These are phyloP conservation scores for Fabrea salina DNA, from an alignment of 169 alveolate genomes.

Conservation along the genomic window DNA sequence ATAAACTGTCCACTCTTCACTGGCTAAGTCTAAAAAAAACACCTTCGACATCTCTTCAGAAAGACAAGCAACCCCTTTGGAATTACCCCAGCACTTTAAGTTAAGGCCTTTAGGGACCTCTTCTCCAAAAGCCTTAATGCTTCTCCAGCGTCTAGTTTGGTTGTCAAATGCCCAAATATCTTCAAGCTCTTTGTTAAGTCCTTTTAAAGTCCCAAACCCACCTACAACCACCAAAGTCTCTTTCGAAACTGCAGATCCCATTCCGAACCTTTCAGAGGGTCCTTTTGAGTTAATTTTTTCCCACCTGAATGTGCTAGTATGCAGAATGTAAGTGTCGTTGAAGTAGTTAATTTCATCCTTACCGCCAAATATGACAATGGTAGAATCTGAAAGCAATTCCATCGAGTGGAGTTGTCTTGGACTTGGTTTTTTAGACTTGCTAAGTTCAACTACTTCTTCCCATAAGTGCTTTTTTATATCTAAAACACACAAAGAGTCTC, in stretches of 20 bases:
- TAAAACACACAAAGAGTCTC: neutral
- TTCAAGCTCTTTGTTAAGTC: neutral
- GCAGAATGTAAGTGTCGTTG: neutral
- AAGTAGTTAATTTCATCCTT: neutral
- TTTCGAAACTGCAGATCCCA: neutral
- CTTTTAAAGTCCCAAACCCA: neutral
- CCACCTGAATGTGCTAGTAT: constrained; percentile 1
- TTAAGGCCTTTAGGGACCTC: neutral
- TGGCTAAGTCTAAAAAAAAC: neutral
- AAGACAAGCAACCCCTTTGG: neutral
- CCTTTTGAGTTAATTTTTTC: neutral
- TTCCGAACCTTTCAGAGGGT: neutral
- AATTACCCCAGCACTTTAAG: neutral
- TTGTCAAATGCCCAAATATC: constrained; percentile 12
- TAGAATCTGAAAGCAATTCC: neutral
- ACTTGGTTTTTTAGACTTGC: neutral
- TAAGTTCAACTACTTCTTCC: neutral
- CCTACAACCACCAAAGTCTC: neutral
- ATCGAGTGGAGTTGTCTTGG: neutral
- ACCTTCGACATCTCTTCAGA: neutral
- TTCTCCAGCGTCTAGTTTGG: neutral
- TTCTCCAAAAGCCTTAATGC: neutral
- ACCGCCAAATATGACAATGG: neutral
- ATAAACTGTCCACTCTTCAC: neutral
- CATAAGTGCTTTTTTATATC: neutral